These are phyloP conservation scores for Cadophora luteo-olivacea DNA, from an alignment of 2,329 filamentous ascomycete genomes.

Conservation along the genomic window DNA sequence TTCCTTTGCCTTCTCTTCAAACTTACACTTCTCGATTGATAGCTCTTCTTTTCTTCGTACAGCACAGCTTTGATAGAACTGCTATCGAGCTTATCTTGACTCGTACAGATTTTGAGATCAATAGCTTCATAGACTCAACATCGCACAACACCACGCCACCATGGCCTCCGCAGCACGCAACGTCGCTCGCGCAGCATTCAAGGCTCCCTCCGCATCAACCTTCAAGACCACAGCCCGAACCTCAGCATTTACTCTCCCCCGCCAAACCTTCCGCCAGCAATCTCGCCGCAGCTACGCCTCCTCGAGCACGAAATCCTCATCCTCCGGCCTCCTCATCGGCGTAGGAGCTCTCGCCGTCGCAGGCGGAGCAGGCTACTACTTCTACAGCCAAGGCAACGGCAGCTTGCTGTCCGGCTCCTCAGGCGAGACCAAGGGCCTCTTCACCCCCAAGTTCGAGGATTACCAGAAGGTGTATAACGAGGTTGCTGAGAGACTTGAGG, in stretches of 20 bases:
- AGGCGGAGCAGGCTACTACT: conserved; percentile 70
- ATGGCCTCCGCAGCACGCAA: conserved; percentile 49
- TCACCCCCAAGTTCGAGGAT: conserved; percentile 81
- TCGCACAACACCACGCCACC: conserved; percentile 10
- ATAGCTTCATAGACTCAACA: conserved; percentile 10
- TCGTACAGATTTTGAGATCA: background rate
- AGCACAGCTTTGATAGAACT: background rate
- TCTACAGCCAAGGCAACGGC: conserved; percentile 63
- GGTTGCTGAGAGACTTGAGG: conserved; percentile 79
- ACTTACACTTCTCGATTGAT: background rate
- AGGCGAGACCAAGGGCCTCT: conserved; percentile 56
- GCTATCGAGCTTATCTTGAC: background rate
- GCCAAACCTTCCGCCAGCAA: conserved; percentile 75
- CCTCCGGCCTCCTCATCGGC: conserved; percentile 60
- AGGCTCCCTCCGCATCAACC: conserved; percentile 51
- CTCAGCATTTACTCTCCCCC: conserved; percentile 62
- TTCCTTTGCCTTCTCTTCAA: background rate
- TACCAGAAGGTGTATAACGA: conserved; percentile 96
- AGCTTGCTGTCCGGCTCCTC: conserved; percentile 45
- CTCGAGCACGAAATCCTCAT: conserved; percentile 60
- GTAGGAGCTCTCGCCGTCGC: conserved; percentile 65
- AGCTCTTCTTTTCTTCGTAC: background rate
- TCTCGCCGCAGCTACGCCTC: conserved; percentile 83
- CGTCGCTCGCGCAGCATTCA: conserved; percentile 48
- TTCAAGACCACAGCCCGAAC: conserved; percentile 65